phyloP scores from a whole-genome alignment of 306 rosid species.

The Vigna nakashimae region DNA sequence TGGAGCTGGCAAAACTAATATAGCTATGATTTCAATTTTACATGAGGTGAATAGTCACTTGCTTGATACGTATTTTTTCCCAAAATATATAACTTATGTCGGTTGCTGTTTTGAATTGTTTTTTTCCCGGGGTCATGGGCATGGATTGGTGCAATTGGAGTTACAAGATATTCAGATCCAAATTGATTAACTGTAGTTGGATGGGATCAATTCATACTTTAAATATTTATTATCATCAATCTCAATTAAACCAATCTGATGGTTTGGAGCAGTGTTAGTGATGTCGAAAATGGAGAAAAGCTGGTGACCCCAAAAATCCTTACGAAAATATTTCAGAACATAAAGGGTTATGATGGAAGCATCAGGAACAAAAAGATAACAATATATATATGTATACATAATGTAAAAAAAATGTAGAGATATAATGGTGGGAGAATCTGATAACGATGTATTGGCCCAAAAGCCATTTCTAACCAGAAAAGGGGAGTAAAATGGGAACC shows the following conservation, averaged over 20 bases:
- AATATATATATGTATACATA: too few relatives aligned
- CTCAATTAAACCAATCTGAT: not conserved
- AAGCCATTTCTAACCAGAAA: too few relatives aligned
- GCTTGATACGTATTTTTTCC: constrained; percentile 25
- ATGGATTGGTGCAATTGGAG: not conserved
- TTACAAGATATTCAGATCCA: not conserved
- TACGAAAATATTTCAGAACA: too few relatives aligned
- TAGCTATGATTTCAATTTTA: constrained; percentile 95
- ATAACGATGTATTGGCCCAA: too few relatives aligned
- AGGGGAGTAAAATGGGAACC: too few relatives aligned
- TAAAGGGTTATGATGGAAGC: too few relatives aligned
- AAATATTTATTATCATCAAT: not conserved
- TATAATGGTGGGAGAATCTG: too few relatives aligned
- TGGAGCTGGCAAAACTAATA: constrained; percentile 98
- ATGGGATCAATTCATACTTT: not conserved
- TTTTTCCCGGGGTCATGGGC: constrained; percentile 20
- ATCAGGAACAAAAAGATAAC: too few relatives aligned
- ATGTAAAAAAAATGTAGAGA: too few relatives aligned
- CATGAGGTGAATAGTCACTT: constrained; percentile 75
- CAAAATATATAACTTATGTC: constrained; percentile 35
- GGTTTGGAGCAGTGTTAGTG: not conserved
- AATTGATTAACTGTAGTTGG: not conserved
- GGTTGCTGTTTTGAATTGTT: constrained; percentile 13
- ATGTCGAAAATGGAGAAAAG: too few relatives aligned
- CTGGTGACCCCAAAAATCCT: too few relatives aligned